phyloP scores from a whole-genome alignment of 2,329 filamentous ascomycete genomes.

The Colletotrichum agaves region DNA sequence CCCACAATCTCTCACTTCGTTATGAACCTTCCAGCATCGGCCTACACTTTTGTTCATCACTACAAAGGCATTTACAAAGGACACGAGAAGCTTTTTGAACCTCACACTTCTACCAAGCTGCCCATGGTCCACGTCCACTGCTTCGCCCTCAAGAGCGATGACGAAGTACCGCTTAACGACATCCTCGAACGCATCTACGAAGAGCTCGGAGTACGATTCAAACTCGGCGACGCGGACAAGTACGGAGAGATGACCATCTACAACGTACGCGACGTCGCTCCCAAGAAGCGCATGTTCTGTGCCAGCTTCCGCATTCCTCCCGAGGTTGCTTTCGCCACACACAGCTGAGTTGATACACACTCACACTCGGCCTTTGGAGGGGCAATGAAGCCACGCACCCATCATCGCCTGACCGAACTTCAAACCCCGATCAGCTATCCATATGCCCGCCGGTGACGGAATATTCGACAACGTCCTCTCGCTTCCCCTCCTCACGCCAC shows the following conservation, averaged over 20 bases:
- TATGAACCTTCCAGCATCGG: constrained; percentile 95
- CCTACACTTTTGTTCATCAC: constrained; percentile 80
- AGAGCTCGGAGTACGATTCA: constrained; percentile 54
- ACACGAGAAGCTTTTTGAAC: constrained; percentile 72
- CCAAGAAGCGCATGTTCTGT: constrained; percentile 97
- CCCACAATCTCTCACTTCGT: constrained; percentile 90
- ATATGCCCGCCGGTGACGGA: not conserved
- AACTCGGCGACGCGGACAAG: constrained; percentile 56
- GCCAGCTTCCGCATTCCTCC: constrained; percentile 87
- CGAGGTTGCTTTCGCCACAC: constrained; percentile 79
- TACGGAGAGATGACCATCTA: constrained; percentile 66
- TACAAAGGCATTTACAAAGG: constrained; percentile 86
- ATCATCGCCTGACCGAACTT: not conserved
- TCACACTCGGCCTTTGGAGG: not conserved
- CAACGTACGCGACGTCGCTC: constrained; percentile 87
- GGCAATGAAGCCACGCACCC: not conserved
- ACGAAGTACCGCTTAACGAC: constrained; percentile 71
- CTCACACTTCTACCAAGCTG: constrained; percentile 68
- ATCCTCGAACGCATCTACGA: constrained; percentile 53
- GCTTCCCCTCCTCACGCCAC: constrained; percentile 4
- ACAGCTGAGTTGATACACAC: constrained; percentile 6
- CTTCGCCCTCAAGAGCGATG: constrained; percentile 85
- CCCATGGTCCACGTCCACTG: constrained; percentile 95
- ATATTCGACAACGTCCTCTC: not conserved
- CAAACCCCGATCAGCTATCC: not conserved